Base-by-base conservation (phyloP, 2,329 filamentous ascomycete genomes). In the Monilinia fructigena region DNA sequence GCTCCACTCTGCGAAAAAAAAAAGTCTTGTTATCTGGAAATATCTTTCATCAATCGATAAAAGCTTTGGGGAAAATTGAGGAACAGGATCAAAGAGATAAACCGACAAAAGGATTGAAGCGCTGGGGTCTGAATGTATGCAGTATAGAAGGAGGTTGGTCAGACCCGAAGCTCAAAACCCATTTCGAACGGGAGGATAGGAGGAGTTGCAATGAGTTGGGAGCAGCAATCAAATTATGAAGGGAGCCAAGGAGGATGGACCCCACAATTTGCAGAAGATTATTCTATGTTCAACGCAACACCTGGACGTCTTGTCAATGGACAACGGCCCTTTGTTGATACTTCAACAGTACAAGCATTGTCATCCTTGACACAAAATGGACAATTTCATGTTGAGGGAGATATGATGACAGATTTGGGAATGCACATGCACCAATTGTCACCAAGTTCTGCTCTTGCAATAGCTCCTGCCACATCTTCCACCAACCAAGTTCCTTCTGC, bases 401-500 rank as follows among this genome's bases (percentile, higher is more conserved):
- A 79, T 67, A 75, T 84, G 68, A 80, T 81, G 58, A 78, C 77
- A 67, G 82, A 85, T 70, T 81, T 85, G 71, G 80, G 82, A 74
- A 82, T 86, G 74, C 86, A 89, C 85, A 83, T 82, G 72, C 86
- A 86, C 71, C 83, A 89, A 74, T 83, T 85, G 72, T 84, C 84
- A 54, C 79, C 83, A 54, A 81, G 82, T 72, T 78, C 80, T 20
- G 83, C 79, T 73, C 76, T 85, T 64, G 79, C 82, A 65, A 77
- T 89, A 66, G 84, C 86, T 67, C 83, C 86, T 42, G 85, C 88
- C 73, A 53, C 42, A 45, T 28, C 47, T 47, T 84, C 83, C 83
- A 45, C 82, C 85, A 69, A 81, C 73, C 82, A 83, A 71, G 76
- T 89, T 54, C 80, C 81, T 18, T 89, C 86, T 20, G 88, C 87